Evolutionary conservation across 768 basidiomycete species (phyloP), one percentile per base, ranked within the genome.

Genomic region (Saitozyma podzolica): DNA sequence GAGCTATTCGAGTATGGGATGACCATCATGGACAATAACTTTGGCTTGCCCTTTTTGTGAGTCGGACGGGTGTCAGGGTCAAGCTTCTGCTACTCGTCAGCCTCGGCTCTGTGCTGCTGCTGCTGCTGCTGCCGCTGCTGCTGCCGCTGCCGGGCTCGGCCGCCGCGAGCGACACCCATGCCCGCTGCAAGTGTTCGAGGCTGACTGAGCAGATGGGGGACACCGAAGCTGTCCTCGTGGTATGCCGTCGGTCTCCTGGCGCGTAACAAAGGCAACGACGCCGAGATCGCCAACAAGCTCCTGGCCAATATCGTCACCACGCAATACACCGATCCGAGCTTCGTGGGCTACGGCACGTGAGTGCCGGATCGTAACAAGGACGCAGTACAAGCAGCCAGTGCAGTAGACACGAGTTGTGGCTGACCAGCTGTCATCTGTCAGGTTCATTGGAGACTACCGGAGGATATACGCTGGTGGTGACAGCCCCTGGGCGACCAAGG

Each of bases 201-300:
- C 45, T 47, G 45, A 47, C n/a, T 6, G 13, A 17, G 2, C 20
- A 63, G 62, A 29, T 64, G 56, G 61, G 29, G 40, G 4, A 51
- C 58, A 0, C 40, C 62, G 9, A 66, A 66, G 54, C 50, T 62
- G 3, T 66, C 65, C 10, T 59, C 61, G 1, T 66, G 62, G 61
- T 66, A 63, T 42, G 52, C 62, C 19, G 62, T 66, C 7, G 65
- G 65, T 19, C 54, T 66, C 43, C 62, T 66, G 3, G 47, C 52
- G 7, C 19, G 65, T 14, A 42, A 43, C 48, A 29, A 43, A 19
- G 49, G 43, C 11, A 48, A 49, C 16, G 65, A 66, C 49, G 49
- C 59, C 42, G 50, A 50, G 19, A 17, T 55, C 14, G 65, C 65
- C 39, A 58, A 66, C 49, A 66, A 63, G 62, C 58, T 66, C 14